Conservation (phyloP, 2,329 filamentous ascomycete species). For the Colletotrichum magnum region DNA sequence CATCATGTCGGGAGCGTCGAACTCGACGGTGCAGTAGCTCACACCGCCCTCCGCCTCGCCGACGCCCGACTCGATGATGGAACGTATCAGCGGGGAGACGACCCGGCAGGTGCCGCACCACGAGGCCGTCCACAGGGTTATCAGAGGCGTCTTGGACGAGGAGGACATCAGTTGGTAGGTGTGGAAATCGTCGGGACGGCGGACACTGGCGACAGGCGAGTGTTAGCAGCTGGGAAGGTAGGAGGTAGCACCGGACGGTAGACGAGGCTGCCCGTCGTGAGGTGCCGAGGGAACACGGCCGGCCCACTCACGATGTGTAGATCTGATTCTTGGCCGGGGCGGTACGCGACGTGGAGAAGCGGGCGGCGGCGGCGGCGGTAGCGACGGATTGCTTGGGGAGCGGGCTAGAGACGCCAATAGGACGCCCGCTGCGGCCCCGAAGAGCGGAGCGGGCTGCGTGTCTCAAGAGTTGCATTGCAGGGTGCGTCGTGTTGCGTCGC, state of each 20-base stretch:
- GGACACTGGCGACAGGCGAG: conserved; percentile 58
- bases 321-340: conserved; percentile 51
- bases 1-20: conserved; percentile 72
- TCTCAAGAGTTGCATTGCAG: conserved; percentile 28
- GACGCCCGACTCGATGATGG: conserved; percentile 64
- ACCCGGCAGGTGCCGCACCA: conserved; percentile 69
- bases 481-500: no score
- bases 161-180: conserved; percentile 70
- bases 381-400: conserved; percentile 13
- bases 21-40: conserved; percentile 67
- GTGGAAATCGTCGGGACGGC: conserved; percentile 67
- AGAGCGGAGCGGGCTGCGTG: conserved; percentile 32
- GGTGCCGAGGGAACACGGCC: not conserved
- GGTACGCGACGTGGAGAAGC: conserved; percentile 37
- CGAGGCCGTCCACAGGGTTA: conserved; percentile 73
- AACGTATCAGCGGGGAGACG: conserved; percentile 63
- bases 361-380: conserved; percentile 11
- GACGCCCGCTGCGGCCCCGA: conserved; percentile 20
- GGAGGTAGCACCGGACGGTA: not conserved
- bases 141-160: conserved; percentile 67
- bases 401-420: conserved; percentile 13
- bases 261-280: not conserved
- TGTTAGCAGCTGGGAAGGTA: conserved; percentile 6
- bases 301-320: conserved; percentile 50
- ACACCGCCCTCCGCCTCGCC: conserved; percentile 71